Percentiles rank a stretch among this genome's conserved stretches.
Conservation (phyloP, 164 flowering plant species). For the Aristolochia californica region DNA sequence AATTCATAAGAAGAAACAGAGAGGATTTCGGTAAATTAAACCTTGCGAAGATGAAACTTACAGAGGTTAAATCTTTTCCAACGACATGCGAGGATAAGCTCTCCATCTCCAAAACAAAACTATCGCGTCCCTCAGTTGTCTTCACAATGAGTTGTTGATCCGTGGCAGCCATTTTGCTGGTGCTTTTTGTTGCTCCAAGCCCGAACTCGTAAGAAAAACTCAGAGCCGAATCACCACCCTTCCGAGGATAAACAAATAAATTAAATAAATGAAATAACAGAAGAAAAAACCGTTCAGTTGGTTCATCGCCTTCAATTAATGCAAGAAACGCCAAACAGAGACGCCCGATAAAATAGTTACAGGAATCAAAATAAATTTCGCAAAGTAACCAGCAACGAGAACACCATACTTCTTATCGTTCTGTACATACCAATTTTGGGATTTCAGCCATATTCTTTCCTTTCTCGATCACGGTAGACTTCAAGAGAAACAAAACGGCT, state of each 20-base stretch:
- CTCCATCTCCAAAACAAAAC: constrained; percentile 7
- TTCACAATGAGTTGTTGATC: neutral
- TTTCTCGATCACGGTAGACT: too few species aligned
- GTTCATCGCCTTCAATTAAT: neutral
- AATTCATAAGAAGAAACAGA: too few species aligned
- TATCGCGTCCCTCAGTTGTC: constrained; percentile 2
- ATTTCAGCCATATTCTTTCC: too few species aligned
- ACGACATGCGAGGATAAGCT: neutral
- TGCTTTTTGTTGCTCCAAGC: neutral
- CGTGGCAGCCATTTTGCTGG: neutral
- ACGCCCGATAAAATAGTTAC: neutral
- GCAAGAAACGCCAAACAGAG: neutral
- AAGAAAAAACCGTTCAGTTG: neutral
- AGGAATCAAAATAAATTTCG: too few species aligned
- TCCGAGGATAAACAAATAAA: neutral
- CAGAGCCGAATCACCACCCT: constrained; percentile 1
- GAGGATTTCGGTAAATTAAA: neutral
- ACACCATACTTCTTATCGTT: too few species aligned
- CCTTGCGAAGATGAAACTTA: neutral
- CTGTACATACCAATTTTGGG: too few species aligned
- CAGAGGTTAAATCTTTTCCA: constrained; percentile 3
- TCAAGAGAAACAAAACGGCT: too few species aligned
- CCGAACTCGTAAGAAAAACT: neutral
- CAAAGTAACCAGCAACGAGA: too few species aligned
- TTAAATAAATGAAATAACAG: neutral